These are phyloP conservation scores for Pythium angustatum DNA, from an alignment of 352 stramenopile genomes.

Conservation along the genomic window DNA sequence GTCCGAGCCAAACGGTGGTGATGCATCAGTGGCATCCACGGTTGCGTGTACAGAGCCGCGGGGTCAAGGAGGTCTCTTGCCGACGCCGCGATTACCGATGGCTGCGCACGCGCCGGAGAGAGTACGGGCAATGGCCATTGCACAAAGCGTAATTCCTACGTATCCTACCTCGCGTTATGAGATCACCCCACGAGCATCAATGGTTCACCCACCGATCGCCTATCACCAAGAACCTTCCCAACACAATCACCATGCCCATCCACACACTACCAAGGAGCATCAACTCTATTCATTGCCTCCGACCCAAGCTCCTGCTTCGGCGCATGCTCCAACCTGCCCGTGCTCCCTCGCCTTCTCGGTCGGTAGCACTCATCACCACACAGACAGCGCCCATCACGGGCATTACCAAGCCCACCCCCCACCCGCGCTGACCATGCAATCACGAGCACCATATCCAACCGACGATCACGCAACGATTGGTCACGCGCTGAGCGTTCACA, in stretches of 20 bases:
- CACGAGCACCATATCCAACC: not conserved
- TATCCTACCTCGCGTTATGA: no score
- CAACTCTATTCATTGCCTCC: not conserved
- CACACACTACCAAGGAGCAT: no score
- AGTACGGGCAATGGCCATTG: no score
- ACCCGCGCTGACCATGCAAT: slow-evolving; percentile 9
- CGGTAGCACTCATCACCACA: not conserved
- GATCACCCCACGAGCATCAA: no score
- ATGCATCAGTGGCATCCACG: no score
- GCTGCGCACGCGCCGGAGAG: not conserved
- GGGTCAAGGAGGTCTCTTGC: not conserved
- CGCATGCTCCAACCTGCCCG: slow-evolving; percentile 6
- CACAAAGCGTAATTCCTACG: no score
- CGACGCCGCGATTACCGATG: not conserved
- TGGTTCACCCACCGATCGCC: no score
- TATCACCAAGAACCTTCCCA: no score
- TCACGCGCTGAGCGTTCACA: not conserved
- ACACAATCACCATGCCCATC: no score
- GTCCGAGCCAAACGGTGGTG: no score
- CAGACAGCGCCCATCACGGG: not conserved
- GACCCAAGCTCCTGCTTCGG: not conserved
- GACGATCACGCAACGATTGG: slow-evolving; percentile 1
- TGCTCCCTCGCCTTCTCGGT: not conserved
- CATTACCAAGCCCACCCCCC: slow-evolving; percentile 20
- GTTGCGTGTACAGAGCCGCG: no score